Conservation (phyloP, 768 basidiomycete genomes). For the Leccinellum albellum region DNA sequence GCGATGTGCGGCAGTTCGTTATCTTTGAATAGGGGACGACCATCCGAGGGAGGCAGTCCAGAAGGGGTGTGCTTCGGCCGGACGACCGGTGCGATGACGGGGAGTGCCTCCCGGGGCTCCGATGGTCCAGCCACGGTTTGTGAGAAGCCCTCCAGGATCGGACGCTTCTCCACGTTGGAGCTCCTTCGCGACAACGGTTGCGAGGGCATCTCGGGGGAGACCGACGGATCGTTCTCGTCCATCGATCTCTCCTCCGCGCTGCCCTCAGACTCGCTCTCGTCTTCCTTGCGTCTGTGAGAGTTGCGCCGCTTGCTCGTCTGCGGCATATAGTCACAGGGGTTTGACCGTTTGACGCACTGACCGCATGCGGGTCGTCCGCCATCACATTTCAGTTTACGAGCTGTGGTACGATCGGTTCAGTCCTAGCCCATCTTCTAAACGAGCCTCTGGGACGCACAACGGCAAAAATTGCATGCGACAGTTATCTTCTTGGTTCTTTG, state of each 20-base stretch:
- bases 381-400: conserved; percentile 86
- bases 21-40: conserved; percentile 50
- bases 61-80: conserved; percentile 29
- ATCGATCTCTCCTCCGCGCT: conserved; percentile 59
- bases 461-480: conserved; percentile 88
- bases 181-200: conserved; percentile 35
- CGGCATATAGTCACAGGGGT: conserved; percentile 78
- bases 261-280: conserved; percentile 55
- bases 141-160: conserved; percentile 30
- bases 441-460: conserved; percentile 53
- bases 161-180: conserved; percentile 35
- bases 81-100: conserved; percentile 34
- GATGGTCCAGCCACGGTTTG: conserved; percentile 31
- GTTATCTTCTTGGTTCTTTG: conserved; percentile 82
- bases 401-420: conserved; percentile 38
- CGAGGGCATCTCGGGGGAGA: conserved; percentile 48
- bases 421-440: conserved; percentile 10
- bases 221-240: conserved; percentile 49
- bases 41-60: conserved; percentile 26
- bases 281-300: conserved; percentile 58
- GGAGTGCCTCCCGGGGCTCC: conserved; percentile 45
- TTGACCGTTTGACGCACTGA: conserved; percentile 75
- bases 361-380: conserved; percentile 79
- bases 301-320: conserved; percentile 69
- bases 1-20: conserved; percentile 71